Base-by-base conservation (phyloP, 202 grass and related monocot genomes). In the Cymbopogon flexuosus region DNA sequence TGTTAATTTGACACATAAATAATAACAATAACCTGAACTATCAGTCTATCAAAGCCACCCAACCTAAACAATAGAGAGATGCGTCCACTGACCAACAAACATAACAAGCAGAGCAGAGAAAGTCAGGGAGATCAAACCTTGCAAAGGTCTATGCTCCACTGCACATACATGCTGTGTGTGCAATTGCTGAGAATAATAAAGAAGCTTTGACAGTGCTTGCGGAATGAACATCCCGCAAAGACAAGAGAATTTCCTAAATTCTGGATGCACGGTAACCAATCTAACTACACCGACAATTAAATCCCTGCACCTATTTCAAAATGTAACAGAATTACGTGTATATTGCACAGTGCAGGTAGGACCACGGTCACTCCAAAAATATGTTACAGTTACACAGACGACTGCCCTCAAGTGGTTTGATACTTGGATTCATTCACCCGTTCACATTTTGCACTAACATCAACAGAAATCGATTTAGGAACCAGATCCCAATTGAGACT, bases 401-500 rank as follows among this genome's bases (percentile, higher is more conserved):
- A 39, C n/a, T 18, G 37, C 23, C 10, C 7, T 10, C 22, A 5
- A 54, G 42, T 14, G 16, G 15, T 22, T 62, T 52, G 34, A 22
- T 58, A 58, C 54, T 58, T 23, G 22, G 54, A 72, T 83, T 73
- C 68, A 68, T 34, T 33, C 29, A 16, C 16, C 8, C 30, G 39
- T 62, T 75, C 68, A 62, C 70, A 62, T 62, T 88, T 24, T 45
- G 74, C 22, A 2, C 7, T 23, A n/a, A 4, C n/a, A 60, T 71
- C 47, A 35, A 4, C 36, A 31, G 2, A 61, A 14, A 4, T 18
- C 57, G 43, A 78, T 81, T 79, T 41, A 13, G 75, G 1, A 9
- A 5, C 23, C 47, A 74, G 83, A 88, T 84, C 76, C 54, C 62
- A 56, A 80, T 40, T 9, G 12, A 39, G 14, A 35, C 13, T 6